A percentile compares a stretch with the other conserved stretches of the same genome.
phyloP scores from a whole-genome alignment of 2,329 filamentous ascomycete genomes.

The Hansfordia pulvinata region DNA sequence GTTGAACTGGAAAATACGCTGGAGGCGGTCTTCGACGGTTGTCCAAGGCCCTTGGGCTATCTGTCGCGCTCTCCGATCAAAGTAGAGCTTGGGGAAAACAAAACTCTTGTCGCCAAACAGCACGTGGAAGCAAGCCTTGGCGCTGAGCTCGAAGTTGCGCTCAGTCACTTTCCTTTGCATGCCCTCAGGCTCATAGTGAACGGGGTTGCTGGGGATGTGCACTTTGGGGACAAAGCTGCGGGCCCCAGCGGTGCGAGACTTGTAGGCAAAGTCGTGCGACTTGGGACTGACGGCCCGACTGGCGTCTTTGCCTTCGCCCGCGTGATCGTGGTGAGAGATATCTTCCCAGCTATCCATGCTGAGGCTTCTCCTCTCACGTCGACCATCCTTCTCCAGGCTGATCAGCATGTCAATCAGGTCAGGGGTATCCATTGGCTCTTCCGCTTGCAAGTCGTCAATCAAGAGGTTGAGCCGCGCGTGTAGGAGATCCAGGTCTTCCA shows the following conservation, averaged over 20 bases:
- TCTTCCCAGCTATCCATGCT: constrained; percentile 90
- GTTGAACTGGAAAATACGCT: constrained; percentile 69
- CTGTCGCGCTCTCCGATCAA: constrained; percentile 63
- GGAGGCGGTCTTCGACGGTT: constrained; percentile 55
- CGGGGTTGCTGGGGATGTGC: constrained; percentile 67
- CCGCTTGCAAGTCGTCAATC: constrained; percentile 64
- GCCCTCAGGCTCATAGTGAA: constrained; percentile 71
- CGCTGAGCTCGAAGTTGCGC: constrained; percentile 76
- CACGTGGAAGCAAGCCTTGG: constrained; percentile 91
- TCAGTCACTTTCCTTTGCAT: constrained; percentile 67
- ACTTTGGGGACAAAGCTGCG: constrained; percentile 49
- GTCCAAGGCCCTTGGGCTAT: constrained; percentile 83
- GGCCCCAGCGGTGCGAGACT: constrained; percentile 18
- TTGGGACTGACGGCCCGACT: constrained; percentile 23
- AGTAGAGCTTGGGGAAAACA: constrained; percentile 82
- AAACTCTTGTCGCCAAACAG: constrained; percentile 94
- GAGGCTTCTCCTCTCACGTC: constrained; percentile 47
- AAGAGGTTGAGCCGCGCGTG: constrained; percentile 76
- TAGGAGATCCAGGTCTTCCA: constrained; percentile 74
- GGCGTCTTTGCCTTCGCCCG: constrained; percentile 39
- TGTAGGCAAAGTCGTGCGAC: constrained; percentile 19
- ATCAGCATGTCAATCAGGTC: constrained; percentile 60
- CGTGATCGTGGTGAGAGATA: constrained; percentile 43
- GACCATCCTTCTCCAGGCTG: constrained; percentile 53
- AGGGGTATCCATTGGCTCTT: constrained; percentile 54